Conservation (phyloP, 1,139 yeast species). For the Yamadazyma aaseri region DNA sequence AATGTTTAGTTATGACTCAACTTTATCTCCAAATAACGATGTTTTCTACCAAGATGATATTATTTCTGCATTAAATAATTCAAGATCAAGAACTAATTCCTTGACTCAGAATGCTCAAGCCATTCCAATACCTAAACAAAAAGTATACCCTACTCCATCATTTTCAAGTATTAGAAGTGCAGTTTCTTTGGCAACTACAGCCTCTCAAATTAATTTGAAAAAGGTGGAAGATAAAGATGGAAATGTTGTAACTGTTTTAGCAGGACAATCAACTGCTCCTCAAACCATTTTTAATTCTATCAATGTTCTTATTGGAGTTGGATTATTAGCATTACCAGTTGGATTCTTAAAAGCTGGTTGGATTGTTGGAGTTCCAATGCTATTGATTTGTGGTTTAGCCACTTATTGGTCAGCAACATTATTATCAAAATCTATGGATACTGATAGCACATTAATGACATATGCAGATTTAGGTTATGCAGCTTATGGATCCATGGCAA, state of each 20-base stretch:
- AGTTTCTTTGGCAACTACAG: constrained; percentile 41
- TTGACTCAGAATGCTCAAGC: constrained; percentile 14
- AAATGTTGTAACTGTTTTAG: constrained; percentile 66
- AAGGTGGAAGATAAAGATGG: constrained; percentile 75
- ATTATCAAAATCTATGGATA: constrained; percentile 53
- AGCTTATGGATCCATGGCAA: constrained; percentile 54
- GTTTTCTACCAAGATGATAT: constrained; percentile 45
- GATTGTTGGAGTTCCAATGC: constrained; percentile 40
- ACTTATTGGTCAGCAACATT: constrained; percentile 48
- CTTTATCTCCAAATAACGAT: constrained; percentile 22
- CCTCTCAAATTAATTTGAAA: constrained; percentile 56
- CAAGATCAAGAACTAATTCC: constrained; percentile 33
- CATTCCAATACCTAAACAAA: constrained; percentile 23
- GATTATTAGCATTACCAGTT: constrained; percentile 48
- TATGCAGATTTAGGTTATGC: constrained; percentile 87
- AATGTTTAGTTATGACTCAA: constrained; percentile 20
- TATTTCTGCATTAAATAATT: constrained; percentile 26
- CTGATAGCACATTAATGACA: constrained; percentile 75
- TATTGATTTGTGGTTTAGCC: constrained; percentile 38
- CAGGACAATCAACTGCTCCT: constrained; percentile 71
- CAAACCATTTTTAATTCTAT: constrained; percentile 50
- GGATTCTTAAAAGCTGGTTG: constrained; percentile 49
- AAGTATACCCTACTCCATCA: constrained; percentile 29
- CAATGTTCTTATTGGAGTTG: constrained; percentile 49
- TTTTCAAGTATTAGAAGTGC: constrained; percentile 38